Base-by-base conservation (phyloP, 306 rosid species). In the Cucurbita ficifolia region DNA sequence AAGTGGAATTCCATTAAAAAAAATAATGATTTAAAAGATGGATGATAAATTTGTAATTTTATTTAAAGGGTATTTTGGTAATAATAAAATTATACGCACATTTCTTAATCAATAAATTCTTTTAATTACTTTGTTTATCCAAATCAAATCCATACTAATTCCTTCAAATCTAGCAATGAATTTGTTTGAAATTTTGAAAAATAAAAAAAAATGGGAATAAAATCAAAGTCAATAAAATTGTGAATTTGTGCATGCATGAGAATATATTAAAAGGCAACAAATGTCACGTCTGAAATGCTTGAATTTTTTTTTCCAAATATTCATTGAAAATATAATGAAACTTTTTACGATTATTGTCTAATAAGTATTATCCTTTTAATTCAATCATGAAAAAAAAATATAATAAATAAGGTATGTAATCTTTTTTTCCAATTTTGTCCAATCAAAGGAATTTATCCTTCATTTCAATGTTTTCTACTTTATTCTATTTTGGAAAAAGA, bases 381-480 rank as follows among this genome's bases (percentile, higher is more conserved):
- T 68, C 55, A 3, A 21, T 68, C 5, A 42, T 1, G 1, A 69
- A 33, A 69, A 16, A 10, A 0, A 46, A 10, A 46, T 3, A 46
- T 10, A 46, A 46, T 1, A 46, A 11, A 14, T 46, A 46, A 22
- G 73, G 56, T 68, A 22, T 14, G 42, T 49, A 70, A 16, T 2
- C 8, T 16, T 4, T 29, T 29, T 70, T 49, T 55, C 58, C 57
- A 48, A 49, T 48, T 70, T 70, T 70, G 74, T 70, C 74, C 5
- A 49, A 70, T 70, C 74, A 70, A 29, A 14, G 58, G 74, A 70
- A 70, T 70, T 21, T 70, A 70, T 70, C 74, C 74, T 70, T 70
- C 59, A 33, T 70, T 49, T 39, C 45, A 16, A 49, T 70, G 24
- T n/a, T 49, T 70, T 16, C 45, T 16, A 50, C 74, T 70, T 70